These are phyloP conservation scores for Cytospora mali DNA, from an alignment of 2,329 filamentous ascomycete genomes.

Conservation along the genomic window DNA sequence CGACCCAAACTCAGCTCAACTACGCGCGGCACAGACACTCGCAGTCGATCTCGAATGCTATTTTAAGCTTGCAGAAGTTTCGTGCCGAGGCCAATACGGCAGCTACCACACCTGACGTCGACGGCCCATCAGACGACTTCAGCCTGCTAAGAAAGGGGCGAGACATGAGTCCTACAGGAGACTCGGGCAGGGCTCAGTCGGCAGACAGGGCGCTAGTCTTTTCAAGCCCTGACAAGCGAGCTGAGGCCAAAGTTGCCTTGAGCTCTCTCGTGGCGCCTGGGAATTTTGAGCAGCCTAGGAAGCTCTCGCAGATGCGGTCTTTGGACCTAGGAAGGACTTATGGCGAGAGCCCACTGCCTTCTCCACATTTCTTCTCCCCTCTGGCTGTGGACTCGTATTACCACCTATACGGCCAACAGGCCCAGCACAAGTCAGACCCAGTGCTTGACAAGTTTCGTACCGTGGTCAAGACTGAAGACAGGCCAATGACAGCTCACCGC, in stretches of 20 bases:
- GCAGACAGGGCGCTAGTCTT: slow-evolving; percentile 64
- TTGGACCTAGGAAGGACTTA: slow-evolving; percentile 42
- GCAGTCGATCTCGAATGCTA: slow-evolving; percentile 48
- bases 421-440: slow-evolving; percentile 46
- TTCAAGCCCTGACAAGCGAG: slow-evolving; percentile 63
- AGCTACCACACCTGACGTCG: slow-evolving; percentile 43
- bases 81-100: slow-evolving; percentile 39
- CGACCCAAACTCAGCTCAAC: slow-evolving; percentile 37
- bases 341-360: slow-evolving; percentile 37
- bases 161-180: slow-evolving; percentile 46
- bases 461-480: slow-evolving; percentile 43
- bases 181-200: slow-evolving; percentile 59
- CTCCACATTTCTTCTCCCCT: slow-evolving; percentile 45
- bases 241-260: slow-evolving; percentile 64
- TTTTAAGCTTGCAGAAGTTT: slow-evolving; percentile 45
- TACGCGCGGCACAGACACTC: slow-evolving; percentile 47
- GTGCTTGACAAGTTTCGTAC: slow-evolving; percentile 43
- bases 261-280: slow-evolving; percentile 66
- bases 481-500: slow-evolving; percentile 53
- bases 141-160: slow-evolving; percentile 48
- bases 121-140: slow-evolving; percentile 40
- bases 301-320: slow-evolving; percentile 51
- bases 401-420: slow-evolving; percentile 41
- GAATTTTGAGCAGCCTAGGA: slow-evolving; percentile 54
- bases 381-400: slow-evolving; percentile 45